Base-by-base conservation (phyloP, 345 rosid genomes). In the Lepidium sativum region DNA sequence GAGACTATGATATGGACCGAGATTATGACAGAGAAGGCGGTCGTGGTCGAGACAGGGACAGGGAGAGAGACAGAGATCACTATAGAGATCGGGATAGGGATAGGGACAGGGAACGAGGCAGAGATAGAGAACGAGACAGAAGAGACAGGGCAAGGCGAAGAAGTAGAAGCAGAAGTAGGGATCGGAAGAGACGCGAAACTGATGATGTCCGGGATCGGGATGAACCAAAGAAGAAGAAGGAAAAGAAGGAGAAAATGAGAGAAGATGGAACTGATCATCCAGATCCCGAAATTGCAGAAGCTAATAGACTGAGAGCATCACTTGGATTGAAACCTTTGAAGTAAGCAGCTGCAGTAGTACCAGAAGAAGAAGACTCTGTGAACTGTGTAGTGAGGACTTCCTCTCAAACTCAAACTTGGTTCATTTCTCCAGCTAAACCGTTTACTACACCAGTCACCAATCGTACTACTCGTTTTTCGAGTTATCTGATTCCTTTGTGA, bases 231-330 rank as follows among this genome's bases (percentile, higher is more conserved):
- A 74, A 50, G 35, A 69, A 75, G 90, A 87, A 82, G 82, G 82
- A 85, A 56, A 82, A 83, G 70, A 86, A 86, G 78, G 83, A 87
- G 75, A 84, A 80, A 68, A 82, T 76, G 86, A 83, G 71, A 75
- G 91, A 83, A 45, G 92, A 88, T 33, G 97, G 96, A 16, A 90
- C 92, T 0, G 83, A 90, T 60, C 95, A 90, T 52, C 92, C 86
- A 3, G 86, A 94, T 75, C 97, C 96, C 4, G 92, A 85, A 76
- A 88, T 88, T 77, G 99, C 97, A 10, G 97, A 88, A 76, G 91
- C 90, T 38, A 94, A 90, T 68, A 88, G 71, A 81, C 53, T 90
- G 15, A 84, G 95, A 27, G 89, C 91, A 39, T 75, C 90, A 33
- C 83, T 85, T 29, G 95, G 96, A 40, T 27, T 88, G 78, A 85